Evolutionary conservation across 176 grass and related monocot species (phyloP).

Genomic region (Avena atlantica): DNA sequence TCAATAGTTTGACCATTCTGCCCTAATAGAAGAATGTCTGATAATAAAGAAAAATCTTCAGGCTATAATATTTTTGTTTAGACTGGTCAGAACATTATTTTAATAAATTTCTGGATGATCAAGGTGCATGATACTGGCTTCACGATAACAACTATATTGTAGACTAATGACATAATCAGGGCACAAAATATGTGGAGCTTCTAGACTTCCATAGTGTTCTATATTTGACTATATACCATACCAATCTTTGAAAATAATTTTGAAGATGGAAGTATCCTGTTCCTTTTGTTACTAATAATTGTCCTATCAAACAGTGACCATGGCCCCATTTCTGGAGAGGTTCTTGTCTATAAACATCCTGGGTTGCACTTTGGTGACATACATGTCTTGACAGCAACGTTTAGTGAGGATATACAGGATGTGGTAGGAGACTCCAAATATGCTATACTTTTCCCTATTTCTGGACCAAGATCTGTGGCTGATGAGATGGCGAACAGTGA

Average conservation of each 20-base stretch:
- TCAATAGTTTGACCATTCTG: neutral
- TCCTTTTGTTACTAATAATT: slow-evolving; percentile 38
- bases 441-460: slow-evolving; percentile 66
- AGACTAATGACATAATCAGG: neutral
- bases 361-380: slow-evolving; percentile 81
- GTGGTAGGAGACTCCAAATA: slow-evolving; percentile 68
- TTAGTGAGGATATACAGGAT: slow-evolving; percentile 55
- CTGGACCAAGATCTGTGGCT: slow-evolving; percentile 64
- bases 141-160: neutral
- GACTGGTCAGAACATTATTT: slow-evolving; percentile 18
- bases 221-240: neutral
- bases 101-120: slow-evolving; percentile 4
- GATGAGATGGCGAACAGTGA: slow-evolving; percentile 80
- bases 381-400: slow-evolving; percentile 57
- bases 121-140: neutral
- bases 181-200: neutral
- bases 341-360: slow-evolving; percentile 82
- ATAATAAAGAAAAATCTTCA: neutral
- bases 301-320: slow-evolving; percentile 56
- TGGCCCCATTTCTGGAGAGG: slow-evolving; percentile 61
- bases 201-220: neutral
- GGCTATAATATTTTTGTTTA: neutral
- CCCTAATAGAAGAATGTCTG: neutral
- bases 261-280: neutral
- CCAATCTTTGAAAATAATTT: neutral